Conservation (phyloP, 805 yeast species). For the Candida pini region DNA sequence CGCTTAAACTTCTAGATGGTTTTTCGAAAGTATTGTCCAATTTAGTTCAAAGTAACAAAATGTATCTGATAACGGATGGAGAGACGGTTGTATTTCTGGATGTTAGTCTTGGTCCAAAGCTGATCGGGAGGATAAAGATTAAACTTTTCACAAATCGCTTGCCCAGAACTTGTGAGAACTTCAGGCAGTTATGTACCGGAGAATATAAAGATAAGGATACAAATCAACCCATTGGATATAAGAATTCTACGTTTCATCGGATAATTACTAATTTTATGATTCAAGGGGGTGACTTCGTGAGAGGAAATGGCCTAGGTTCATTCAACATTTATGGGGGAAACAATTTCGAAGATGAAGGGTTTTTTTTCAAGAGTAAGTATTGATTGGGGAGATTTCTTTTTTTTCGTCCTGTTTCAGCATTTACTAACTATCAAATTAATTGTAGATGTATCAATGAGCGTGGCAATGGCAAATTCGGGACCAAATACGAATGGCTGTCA, state of each 20-base stretch:
- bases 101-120: conserved; percentile 27
- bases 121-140: conserved; percentile 40
- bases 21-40: no score
- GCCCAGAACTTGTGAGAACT: conserved; percentile 45
- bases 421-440: no score
- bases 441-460: conserved; percentile 22
- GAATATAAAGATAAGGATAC: conserved; percentile 30
- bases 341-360: conserved; percentile 41
- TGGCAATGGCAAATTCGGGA: conserved; percentile 39
- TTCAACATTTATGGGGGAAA: conserved; percentile 35
- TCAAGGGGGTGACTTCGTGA: conserved; percentile 29
- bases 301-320: conserved; percentile 41
- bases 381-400: background rate
- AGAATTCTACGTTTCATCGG: conserved; percentile 33
- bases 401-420: no score
- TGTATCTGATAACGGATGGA: background rate
- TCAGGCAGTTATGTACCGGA: conserved; percentile 49
- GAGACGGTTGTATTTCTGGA: conserved; percentile 20
- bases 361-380: conserved; percentile 26
- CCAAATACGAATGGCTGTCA: conserved; percentile 43
- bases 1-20: no score
- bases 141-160: conserved; percentile 34
- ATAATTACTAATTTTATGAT: conserved; percentile 38
- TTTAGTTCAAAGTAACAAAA: background rate
- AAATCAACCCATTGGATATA: conserved; percentile 40